phyloP scores from a whole-genome alignment of 2,329 filamentous ascomycete genomes.

The Verticillium klebahnii region DNA sequence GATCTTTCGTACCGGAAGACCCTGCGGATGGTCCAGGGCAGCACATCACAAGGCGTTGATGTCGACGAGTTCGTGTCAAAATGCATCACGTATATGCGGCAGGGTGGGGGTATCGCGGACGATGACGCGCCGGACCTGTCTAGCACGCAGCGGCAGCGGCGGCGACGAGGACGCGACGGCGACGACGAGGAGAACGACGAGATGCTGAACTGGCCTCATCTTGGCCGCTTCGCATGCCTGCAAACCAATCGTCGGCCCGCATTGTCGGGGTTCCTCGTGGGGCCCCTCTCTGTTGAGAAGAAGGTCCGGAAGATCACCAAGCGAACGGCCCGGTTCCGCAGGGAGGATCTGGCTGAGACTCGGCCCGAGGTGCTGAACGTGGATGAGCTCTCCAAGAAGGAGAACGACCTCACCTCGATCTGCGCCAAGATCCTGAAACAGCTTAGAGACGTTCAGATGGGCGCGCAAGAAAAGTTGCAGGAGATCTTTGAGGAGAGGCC shows the following conservation, averaged over 20 bases:
- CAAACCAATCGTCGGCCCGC: conserved; percentile 70
- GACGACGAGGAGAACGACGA: conserved; percentile 70
- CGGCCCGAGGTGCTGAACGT: conserved; percentile 73
- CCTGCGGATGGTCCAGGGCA: conserved; percentile 67
- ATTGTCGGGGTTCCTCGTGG: conserved; percentile 78
- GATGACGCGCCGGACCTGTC: conserved; percentile 46
- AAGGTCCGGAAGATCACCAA: conserved; percentile 67
- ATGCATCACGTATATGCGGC: conserved; percentile 81
- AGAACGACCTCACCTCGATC: conserved; percentile 72
- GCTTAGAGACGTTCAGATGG: conserved; percentile 45
- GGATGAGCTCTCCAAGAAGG: conserved; percentile 71
- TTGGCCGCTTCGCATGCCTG: conserved; percentile 74
- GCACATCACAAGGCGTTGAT: conserved; percentile 71
- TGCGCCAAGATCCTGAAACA: conserved; percentile 69
- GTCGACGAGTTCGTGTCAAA: conserved; percentile 90
- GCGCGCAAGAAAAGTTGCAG: conserved; percentile 41
- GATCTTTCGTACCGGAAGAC: conserved; percentile 79
- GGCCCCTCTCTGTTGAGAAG: conserved; percentile 85
- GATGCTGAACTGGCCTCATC: conserved; percentile 77
- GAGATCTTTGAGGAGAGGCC: conserved; percentile 33
- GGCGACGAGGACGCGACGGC: conserved; percentile 29
- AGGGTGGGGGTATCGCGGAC: conserved; percentile 51
- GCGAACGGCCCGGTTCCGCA: conserved; percentile 65
- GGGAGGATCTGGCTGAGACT: conserved; percentile 64
- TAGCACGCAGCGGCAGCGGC: conserved; percentile 46